Evolutionary conservation across 805 yeast species (phyloP), one percentile per base, ranked within the genome.

Genomic region (Limtongia smithiae): DNA sequence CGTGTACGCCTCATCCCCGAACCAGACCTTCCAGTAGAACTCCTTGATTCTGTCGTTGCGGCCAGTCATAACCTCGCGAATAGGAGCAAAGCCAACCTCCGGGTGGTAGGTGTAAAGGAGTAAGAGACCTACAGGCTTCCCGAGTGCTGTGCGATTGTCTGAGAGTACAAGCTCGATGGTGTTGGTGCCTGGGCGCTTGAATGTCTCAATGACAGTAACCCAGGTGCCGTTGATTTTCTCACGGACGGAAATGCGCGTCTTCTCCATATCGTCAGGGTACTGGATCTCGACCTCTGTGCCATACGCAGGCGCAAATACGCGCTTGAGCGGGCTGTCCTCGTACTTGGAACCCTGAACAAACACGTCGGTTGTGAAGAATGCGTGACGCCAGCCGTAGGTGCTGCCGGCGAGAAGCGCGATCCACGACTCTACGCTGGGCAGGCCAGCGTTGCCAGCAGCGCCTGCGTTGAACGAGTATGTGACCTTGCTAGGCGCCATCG

Each of bases 11-110:
- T 69, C 65, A 37, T 73, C 58, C 54, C 91, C 94, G 65, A 88
- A 88, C 99, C 99, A 93, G 64, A 91, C 75, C 67, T 83, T 83
- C 98, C 98, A 93, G 81, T 93, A 93, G 76, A 93, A 87, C 69
- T 82, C 81, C 75, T 93, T 93, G 71, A 94, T 91, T 69, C 97
- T 80, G 53, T 79, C 80, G 71, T 93, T 93, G 75, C 98, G 83
- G 62, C 82, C 93, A 58, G 81, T 85, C 82, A 87, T 84, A 33
- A 84, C 79, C 72, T 93, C 98, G 58, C 81, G 74, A 60, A 93
- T 85, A 65, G 98, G 97, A 51, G 96, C 95, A 66, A 84, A 90
- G n/a, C 98, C 98, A 67, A 84, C 86, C 44, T 79, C 76, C 25
- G 96, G 87, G 62, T 81, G 75, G 74, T 83, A 93, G 45, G 72